These are phyloP conservation scores for Cavenderia fasciculata DNA, from an alignment of 78 protist genomes.

Conservation along the genomic window DNA sequence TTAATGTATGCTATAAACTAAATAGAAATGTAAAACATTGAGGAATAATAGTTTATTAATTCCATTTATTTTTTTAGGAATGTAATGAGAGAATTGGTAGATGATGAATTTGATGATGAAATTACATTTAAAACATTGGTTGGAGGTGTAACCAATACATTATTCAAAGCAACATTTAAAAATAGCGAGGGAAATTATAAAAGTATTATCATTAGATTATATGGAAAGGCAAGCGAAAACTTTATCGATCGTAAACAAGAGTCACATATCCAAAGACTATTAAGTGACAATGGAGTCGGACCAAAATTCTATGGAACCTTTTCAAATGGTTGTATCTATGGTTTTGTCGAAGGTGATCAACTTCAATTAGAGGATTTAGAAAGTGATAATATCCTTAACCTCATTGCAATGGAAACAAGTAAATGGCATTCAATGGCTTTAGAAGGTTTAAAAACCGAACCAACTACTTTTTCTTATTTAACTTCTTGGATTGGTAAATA, in stretches of 20 bases:
- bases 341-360: constrained; percentile 69
- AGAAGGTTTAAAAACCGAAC: constrained; percentile 5
- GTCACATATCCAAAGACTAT: constrained; percentile 45
- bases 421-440: constrained; percentile 58
- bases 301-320: constrained; percentile 82
- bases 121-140: constrained; percentile 62
- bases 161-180: constrained; percentile 38
- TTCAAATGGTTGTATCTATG: constrained; percentile 79
- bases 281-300: constrained; percentile 79
- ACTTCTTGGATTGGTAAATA: constrained; percentile 38
- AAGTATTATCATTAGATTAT: constrained; percentile 61
- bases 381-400: neutral
- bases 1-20: no score
- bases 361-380: constrained; percentile 49
- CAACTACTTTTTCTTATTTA: constrained; percentile 38
- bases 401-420: constrained; percentile 41
- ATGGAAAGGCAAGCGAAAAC: constrained; percentile 64
- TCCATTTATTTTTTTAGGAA: constrained; percentile 18
- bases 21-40: no score
- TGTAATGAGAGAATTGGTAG: constrained; percentile 60
- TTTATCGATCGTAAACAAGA: constrained; percentile 70
- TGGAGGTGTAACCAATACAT: constrained; percentile 73
- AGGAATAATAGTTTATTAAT: neutral
- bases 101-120: constrained; percentile 32
- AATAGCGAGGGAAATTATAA: constrained; percentile 20